Evolutionary conservation across 345 rosid genomes (phyloP).

Genomic region (Trapa bicornis): DNA sequence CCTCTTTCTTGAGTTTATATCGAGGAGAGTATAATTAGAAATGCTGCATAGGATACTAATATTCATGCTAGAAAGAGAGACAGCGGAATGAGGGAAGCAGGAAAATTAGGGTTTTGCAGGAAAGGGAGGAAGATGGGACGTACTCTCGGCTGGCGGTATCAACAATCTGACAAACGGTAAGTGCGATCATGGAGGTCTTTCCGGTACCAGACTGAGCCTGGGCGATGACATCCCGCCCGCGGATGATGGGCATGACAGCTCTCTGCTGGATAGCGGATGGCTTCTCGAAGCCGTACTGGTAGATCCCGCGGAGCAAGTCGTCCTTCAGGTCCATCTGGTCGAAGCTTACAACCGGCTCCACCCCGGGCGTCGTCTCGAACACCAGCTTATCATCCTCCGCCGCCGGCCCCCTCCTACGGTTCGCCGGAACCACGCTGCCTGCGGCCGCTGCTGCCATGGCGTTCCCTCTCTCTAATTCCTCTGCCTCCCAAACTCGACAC

Average conservation of each 20-base stretch:
- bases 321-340: slow-evolving; percentile 78
- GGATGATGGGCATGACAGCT: slow-evolving; percentile 84
- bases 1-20: neutral
- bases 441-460: slow-evolving; percentile 13
- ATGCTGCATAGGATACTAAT: no score
- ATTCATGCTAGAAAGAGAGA: neutral
- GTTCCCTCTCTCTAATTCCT: neutral
- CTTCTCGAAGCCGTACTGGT: slow-evolving; percentile 78
- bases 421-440: slow-evolving; percentile 19
- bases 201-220: slow-evolving; percentile 99
- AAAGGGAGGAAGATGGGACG: slow-evolving; percentile 3
- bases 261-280: slow-evolving; percentile 96
- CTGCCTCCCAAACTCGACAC: neutral
- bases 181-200: slow-evolving; percentile 92
- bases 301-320: slow-evolving; percentile 73
- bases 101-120: neutral
- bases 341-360: slow-evolving; percentile 75
- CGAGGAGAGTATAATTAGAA: no score
- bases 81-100: neutral
- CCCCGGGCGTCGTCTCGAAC: slow-evolving; percentile 82
- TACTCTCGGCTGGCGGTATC: slow-evolving; percentile 72
- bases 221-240: slow-evolving; percentile 89
- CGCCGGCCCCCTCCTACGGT: slow-evolving; percentile 18
- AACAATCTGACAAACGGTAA: slow-evolving; percentile 76
- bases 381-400: slow-evolving; percentile 43